Percentiles rank a stretch among this genome's conserved stretches.
phyloP scores from a whole-genome alignment of 2,329 filamentous ascomycete species.

The Teratosphaeria destructans region DNA sequence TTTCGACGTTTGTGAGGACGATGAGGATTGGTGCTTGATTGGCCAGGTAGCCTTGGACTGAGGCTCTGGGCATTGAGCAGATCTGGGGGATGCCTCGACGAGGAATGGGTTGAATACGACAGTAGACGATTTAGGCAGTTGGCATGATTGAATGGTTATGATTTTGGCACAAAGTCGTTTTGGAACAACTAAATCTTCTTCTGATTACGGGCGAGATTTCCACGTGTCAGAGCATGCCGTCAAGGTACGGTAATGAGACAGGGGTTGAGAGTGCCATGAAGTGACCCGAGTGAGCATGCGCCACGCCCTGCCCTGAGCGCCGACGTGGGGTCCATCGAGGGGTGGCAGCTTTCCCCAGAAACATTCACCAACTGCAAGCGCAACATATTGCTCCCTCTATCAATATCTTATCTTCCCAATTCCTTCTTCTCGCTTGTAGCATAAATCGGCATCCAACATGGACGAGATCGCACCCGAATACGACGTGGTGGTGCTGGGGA shows the following conservation, averaged over 20 bases:
- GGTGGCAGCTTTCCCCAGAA: background rate
- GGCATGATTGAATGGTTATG: too few relatives aligned
- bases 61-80: background rate
- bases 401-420: too few relatives aligned
- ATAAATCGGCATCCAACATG: constrained; percentile 44
- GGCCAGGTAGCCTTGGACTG: background rate
- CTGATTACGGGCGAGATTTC: background rate
- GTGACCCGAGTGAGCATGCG: background rate
- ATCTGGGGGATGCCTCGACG: background rate
- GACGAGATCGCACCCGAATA: constrained; percentile 98
- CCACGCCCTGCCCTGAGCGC: background rate
- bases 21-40: background rate
- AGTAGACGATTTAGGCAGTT: too few relatives aligned
- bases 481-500: constrained; percentile 97
- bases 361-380: background rate
- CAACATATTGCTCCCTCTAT: background rate
- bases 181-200: too few relatives aligned
- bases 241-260: background rate
- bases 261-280: background rate
- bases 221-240: too few relatives aligned
- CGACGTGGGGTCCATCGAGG: background rate
- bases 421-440: background rate
- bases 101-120: too few relatives aligned
- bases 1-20: background rate
- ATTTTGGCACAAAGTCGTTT: too few relatives aligned